Evolutionary conservation across 768 basidiomycete genomes (phyloP), one percentile per base, ranked within the genome.

Genomic region (Mrakia hoshinonis): DNA sequence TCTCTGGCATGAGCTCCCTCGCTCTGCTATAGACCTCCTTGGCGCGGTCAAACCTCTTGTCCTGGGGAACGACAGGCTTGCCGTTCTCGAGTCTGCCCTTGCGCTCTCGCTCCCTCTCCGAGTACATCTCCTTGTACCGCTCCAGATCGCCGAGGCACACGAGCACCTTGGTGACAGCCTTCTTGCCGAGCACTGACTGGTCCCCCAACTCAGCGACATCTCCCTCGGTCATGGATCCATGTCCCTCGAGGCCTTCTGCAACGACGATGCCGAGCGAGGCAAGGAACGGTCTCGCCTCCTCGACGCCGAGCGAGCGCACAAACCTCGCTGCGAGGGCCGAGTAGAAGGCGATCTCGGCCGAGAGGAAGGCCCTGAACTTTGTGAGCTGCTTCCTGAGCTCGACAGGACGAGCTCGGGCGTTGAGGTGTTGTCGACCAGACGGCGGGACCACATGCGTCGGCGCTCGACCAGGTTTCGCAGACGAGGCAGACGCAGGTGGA

Each of bases 141-240:
- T 92, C 90, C 61, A 99, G 87, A 77, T 99, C 96, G 13, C 96
- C 96, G 11, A 94, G 84, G 78, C 90, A 95, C 24, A 97, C 87
- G 69, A 63, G 24, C 61, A 61, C 22, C 43, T 24, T 52, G 47
- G 60, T 63, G 18, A 61, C 54, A 0, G 47, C 51, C 38, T 52
- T 34, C 29, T 46, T 73, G 18, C 65, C 73, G 0, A 72, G 55
- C 2, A 52, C 7, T 22, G 66, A 64, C 4, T 70, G 46, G 13
- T 38, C 31, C 13, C n/a, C 20, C 26, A 34, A 34, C 11, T 13
- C 34, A 38, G 36, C 58, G 20, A 0, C 13, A 9, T 46, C 47
- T 7, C 36, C 43, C 12, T 34, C 46, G 24, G 9, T 34, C 62
- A 66, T 11, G 15, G 70, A 62, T 26, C 70, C 73, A 43, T 29